Evolutionary conservation across 257 asterid species (phyloP), one percentile per base, ranked within the genome.

Genomic region (Gentiana macrophylla): DNA sequence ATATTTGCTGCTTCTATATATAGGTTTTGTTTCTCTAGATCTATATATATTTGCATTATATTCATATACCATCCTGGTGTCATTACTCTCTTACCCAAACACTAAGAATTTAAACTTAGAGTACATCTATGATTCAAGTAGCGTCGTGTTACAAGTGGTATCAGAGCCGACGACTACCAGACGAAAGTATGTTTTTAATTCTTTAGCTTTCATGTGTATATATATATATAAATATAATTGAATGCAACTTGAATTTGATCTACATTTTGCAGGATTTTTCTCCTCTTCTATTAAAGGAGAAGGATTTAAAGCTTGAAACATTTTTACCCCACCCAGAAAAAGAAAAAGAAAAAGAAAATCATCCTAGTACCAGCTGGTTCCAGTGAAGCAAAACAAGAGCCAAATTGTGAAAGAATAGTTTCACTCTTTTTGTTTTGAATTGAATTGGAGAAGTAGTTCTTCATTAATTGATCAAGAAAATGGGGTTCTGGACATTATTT

Each of bases 401-500:
- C 13, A 34, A 37, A 43, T 8, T 37, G 56, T 8, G 56, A 37
- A 32, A 12, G 47, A 55, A 10, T 53, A n/a, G 59, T 54, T 64
- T 37, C 44, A 37, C 12, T 12, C 48, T 48, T 58, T 64, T 24
- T 24, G 24, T 24, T 24, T 24, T 24, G 24, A 24, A 24, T 24
- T 64, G 32, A 44, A 41, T 52, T 37, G 12, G n/a, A 15, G 35
- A 45, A 41, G 48, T 8, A 24, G 2, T 1, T 6, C 6, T 36
- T 2, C 35, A 44, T 37, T 12, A 38, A 46, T 8, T 24, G 37
- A 12, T 46, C 63, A 75, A 72, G 67, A 41, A 41, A 5, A 92
- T 90, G 96, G 96, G 94, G 13, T 64, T 90, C 55, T 71, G 67
- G 73, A 66, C 86, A 6, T 57, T 90, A 52, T 73, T 90, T 52